Evolutionary conservation across 208 protist species (phyloP), one percentile per base, ranked within the genome.

Genomic region (Phytomonas serpens): DNA sequence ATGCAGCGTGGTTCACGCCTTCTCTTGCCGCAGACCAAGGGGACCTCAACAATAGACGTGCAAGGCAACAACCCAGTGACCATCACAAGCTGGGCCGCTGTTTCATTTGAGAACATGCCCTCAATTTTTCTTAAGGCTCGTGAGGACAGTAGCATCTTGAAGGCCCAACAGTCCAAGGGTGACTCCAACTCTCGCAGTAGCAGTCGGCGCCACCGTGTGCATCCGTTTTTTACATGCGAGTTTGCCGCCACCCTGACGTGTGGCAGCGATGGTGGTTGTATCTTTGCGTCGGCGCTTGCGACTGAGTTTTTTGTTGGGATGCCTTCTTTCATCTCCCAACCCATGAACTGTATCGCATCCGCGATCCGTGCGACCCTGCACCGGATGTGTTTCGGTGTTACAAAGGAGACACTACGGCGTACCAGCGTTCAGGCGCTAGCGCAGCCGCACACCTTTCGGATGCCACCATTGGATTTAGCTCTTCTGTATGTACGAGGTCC

Each of bases 91-190:
- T 84, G 72, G 72, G 19, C 71, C 51, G 64, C 79, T 9, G 80
- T 84, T 31, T 75, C 81, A 47, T 93, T 84, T 69, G 81, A 86
- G 51, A 36, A 67, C 32, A 74, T 88, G 38, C 83, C 88, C 1
- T 89, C 83, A 31, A 74, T 93, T 68, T 90, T 90, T 64, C 78
- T 88, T 3, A 89, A 87, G 64, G 69, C 80, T n/a, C 71, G 74
- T 51, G 71, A 73, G 33, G 85, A 87, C 67, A 47, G 72, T 37
- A 72, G 79, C 40, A 64, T 68, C 36, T 33, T 61, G 13, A 67
- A 67, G 38, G 61, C 36, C 19, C 33, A 69, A 47, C 37, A 64
- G 16, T 63, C 71, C 38, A 77, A 32, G 31, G 69, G 64, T 27
- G 69, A 30, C 11, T 72, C 52, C 63, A 31, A 36, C 66, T 69